Conservation (phyloP, 176 grass and related monocot species). For the Carex cristatella region DNA sequence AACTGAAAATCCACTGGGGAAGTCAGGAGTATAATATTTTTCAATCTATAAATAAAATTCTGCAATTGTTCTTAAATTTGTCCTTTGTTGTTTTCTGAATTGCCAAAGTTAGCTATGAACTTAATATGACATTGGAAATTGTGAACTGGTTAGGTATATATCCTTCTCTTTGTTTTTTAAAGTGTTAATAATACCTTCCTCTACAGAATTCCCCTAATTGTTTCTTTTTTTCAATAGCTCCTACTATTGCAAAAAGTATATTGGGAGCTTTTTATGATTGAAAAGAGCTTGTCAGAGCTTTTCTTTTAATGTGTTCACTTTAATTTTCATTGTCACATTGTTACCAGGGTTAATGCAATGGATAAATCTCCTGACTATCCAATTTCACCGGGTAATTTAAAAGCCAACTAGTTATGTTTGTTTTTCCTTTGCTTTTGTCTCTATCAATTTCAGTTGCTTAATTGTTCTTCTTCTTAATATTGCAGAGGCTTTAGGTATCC, state of each 20-base stretch:
- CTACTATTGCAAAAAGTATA: background rate
- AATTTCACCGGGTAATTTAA: conserved; percentile 13
- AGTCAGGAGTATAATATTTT: background rate
- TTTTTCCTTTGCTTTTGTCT: background rate
- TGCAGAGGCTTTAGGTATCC: conserved; percentile 7
- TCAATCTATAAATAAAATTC: background rate
- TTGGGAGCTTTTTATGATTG: background rate
- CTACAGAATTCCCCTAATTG: background rate
- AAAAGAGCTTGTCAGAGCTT: background rate
- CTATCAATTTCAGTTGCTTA: background rate
- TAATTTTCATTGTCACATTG: background rate
- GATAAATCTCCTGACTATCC: background rate
- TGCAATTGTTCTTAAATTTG: background rate
- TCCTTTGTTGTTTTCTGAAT: background rate
- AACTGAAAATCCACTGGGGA: background rate
- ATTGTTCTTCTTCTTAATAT: background rate
- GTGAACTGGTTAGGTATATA: background rate
- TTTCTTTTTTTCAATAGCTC: background rate
- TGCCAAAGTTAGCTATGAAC: background rate
- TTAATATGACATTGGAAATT: background rate
- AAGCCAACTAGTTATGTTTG: background rate
- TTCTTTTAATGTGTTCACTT: background rate
- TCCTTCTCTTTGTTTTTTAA: background rate
- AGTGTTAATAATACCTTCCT: background rate
- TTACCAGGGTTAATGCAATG: conserved; percentile 22